phyloP scores from a whole-genome alignment of 345 rosid genomes.

The Acer yangbiense region DNA sequence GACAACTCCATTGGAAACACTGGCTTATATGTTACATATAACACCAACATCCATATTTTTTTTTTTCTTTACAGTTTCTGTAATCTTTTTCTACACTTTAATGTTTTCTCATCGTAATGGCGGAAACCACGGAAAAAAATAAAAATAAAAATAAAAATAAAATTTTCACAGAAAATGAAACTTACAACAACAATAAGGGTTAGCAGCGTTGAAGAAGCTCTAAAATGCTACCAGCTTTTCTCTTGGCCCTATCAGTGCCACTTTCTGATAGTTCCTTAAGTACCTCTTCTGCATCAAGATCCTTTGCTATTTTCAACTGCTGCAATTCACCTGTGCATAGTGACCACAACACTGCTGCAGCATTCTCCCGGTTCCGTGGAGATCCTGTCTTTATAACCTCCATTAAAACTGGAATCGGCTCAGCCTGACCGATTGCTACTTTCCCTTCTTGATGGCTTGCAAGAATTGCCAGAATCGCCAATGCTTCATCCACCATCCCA shows the following conservation, averaged over 20 bases:
- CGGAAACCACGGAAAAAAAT: neutral
- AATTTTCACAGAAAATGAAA: too few relatives aligned
- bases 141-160: neutral
- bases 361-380: slow-evolving; percentile 92
- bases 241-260: slow-evolving; percentile 97
- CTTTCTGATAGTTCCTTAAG: slow-evolving; percentile 76
- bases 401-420: slow-evolving; percentile 66
- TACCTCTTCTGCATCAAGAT: slow-evolving; percentile 70
- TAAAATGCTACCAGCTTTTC: slow-evolving; percentile 81
- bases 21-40: neutral
- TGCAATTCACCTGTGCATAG: slow-evolving; percentile 64
- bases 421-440: slow-evolving; percentile 71
- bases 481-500: slow-evolving; percentile 93
- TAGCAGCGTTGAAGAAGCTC: slow-evolving; percentile 62
- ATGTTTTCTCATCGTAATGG: neutral
- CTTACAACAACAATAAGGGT: neutral
- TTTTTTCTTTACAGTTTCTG: neutral
- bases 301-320: slow-evolving; percentile 68
- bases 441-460: slow-evolving; percentile 92
- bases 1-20: neutral
- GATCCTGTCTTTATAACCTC: slow-evolving; percentile 88
- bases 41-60: neutral
- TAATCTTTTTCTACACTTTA: neutral
- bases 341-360: slow-evolving; percentile 82
- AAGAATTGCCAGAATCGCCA: slow-evolving; percentile 91